Base-by-base conservation (phyloP, 2,329 filamentous ascomycete species). In the Thelonectria discophora region DNA sequence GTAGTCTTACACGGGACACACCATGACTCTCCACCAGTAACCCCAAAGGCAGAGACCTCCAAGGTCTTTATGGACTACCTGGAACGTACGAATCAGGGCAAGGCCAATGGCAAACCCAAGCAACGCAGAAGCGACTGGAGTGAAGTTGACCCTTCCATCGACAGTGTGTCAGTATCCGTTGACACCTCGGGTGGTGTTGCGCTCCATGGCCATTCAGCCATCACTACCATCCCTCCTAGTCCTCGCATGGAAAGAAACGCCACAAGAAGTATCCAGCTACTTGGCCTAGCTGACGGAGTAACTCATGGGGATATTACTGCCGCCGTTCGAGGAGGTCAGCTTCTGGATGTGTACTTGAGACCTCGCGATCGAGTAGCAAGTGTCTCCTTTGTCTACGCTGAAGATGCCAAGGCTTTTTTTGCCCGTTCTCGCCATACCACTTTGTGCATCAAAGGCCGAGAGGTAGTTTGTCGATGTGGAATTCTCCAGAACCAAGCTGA, bases 311-410 rank as follows among this genome's bases (percentile, higher is more conserved):
- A 95, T 64, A 78, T 95, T 60, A 82, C 84, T 3, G 81, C 82
- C 20, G 82, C 83, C 11, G 78, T 95, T 53, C 87, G 89, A 60
- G 92, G 92, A 21, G 92, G 92, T 1, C 81, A 85, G 65, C 69
- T 96, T 11, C 75, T 94, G 11, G 90, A 93, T 65, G 79, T 94
- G 42, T 89, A 85, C 67, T 68, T 93, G 49, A 85, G 87, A 32
- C 72, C 69, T 9, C 76, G 84, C 43, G 88, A 92, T 53, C 84
- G 84, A 32, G 80, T 79, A 46, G 90, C 87, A 4, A 84, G 82
- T 43, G 81, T 95, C 2, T 91, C 92, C 0, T 95, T 95, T 72
- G 79, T 92, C 7, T 81, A 88, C 52, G 84, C 84, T 34, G 79
- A 82, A 18, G 84, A 87, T 59, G 89, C 89, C n/a, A 76, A 79